These are phyloP conservation scores for Lactifluus volemus DNA, from an alignment of 768 basidiomycete species.

Conservation along the genomic window DNA sequence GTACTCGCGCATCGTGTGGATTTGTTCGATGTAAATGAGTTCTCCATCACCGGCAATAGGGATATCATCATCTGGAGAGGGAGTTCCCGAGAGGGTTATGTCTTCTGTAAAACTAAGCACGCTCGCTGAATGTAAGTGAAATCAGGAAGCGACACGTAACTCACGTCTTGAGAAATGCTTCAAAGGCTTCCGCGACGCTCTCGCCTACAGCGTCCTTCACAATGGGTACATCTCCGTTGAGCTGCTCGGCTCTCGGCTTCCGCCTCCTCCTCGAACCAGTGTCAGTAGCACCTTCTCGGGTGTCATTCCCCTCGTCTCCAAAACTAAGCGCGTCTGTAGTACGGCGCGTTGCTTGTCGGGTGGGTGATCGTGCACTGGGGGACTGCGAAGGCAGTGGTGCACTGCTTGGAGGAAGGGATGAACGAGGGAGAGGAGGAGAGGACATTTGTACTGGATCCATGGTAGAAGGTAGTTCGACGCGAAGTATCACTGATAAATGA, in stretches of 20 bases:
- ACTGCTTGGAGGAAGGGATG: slow-evolving; percentile 47
- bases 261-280: slow-evolving; percentile 35
- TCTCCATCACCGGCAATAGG: slow-evolving; percentile 51
- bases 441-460: slow-evolving; percentile 52
- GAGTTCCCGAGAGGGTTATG: slow-evolving; percentile 70
- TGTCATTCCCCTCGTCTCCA: slow-evolving; percentile 38
- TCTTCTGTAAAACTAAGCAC: slow-evolving; percentile 73
- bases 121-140: slow-evolving; percentile 8
- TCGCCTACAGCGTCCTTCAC: slow-evolving; percentile 95
- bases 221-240: slow-evolving; percentile 64
- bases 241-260: slow-evolving; percentile 32
- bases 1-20: slow-evolving; percentile 91
- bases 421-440: slow-evolving; percentile 46
- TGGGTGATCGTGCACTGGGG: slow-evolving; percentile 26
- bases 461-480: slow-evolving; percentile 5
- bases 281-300: slow-evolving; percentile 30
- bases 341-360: slow-evolving; percentile 23
- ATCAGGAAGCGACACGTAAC: neutral
- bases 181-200: slow-evolving; percentile 87
- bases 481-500: slow-evolving; percentile 3
- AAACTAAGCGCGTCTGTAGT: slow-evolving; percentile 29
- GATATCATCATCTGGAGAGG: slow-evolving; percentile 60
- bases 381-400: slow-evolving; percentile 34
- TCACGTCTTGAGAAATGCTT: slow-evolving; percentile 85
- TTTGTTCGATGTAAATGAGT: slow-evolving; percentile 83